These are phyloP conservation scores for Leccinum uliginosum DNA, from an alignment of 768 basidiomycete species.

Conservation along the genomic window DNA sequence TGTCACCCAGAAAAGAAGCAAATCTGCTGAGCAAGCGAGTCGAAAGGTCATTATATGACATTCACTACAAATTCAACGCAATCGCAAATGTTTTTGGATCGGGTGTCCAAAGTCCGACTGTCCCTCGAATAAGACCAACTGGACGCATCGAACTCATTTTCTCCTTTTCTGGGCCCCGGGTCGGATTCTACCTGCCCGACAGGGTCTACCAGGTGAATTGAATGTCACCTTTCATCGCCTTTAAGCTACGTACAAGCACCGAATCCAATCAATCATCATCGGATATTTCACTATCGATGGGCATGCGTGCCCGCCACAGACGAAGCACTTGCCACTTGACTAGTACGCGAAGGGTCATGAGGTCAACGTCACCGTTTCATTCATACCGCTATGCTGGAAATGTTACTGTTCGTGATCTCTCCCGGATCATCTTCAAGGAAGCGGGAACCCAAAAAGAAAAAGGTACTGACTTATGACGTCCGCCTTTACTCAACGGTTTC, in stretches of 20 bases:
- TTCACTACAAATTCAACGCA: not conserved
- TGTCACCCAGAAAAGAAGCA: not conserved
- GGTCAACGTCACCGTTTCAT: not conserved
- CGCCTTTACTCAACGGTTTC: not conserved
- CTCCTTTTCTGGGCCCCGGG: not conserved
- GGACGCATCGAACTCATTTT: not conserved
- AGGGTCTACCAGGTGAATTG: not conserved
- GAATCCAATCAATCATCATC: not conserved
- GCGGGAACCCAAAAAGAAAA: not conserved
- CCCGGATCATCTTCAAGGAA: not conserved
- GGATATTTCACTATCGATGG: conserved; percentile 1
- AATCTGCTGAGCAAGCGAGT: not conserved
- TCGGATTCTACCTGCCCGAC: not conserved
- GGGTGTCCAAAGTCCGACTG: not conserved
- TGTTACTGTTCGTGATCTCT: not conserved
- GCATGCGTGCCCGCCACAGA: conserved; percentile 1
- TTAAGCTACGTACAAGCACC: not conserved
- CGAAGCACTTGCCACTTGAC: not conserved
- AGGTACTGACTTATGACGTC: not conserved
- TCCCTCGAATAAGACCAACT: not conserved
- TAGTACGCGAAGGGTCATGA: not conserved
- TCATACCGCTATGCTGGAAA: not conserved
- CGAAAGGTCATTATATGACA: not conserved
- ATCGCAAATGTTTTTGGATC: not conserved
- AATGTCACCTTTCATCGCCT: not conserved